phyloP scores from a whole-genome alignment of 2,329 filamentous ascomycete species.

The Ustulina deusta region DNA sequence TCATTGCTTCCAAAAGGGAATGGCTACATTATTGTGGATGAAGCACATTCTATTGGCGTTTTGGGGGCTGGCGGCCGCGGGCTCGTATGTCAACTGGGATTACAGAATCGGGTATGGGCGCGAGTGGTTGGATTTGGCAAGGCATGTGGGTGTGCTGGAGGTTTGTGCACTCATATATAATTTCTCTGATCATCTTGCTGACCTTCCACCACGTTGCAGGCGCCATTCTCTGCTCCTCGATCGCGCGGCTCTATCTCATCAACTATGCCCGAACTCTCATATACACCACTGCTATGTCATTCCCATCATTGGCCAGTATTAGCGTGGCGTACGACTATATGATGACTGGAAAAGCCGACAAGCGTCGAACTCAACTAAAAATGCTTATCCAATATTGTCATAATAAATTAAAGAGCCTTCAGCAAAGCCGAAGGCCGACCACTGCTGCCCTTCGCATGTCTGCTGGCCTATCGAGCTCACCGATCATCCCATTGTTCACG shows the following conservation, averaged over 20 bases:
- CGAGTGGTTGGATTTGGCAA: conserved; percentile 76
- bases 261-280: conserved; percentile 82
- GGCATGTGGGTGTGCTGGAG: conserved; percentile 75
- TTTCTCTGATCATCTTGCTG: conserved; percentile 11
- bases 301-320: conserved; percentile 59
- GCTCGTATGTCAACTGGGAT: conserved; percentile 66
- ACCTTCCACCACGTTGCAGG: conserved; percentile 56
- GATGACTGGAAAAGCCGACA: conserved; percentile 43
- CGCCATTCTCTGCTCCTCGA: conserved; percentile 70
- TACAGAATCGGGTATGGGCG: conserved; percentile 68
- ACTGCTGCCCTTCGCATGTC: conserved; percentile 47
- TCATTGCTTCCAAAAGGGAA: conserved; percentile 67
- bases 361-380: conserved; percentile 57
- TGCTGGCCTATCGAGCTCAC: conserved; percentile 58
- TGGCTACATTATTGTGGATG: conserved; percentile 73
- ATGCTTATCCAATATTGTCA: conserved; percentile 60
- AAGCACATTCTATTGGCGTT: conserved; percentile 75
- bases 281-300: conserved; percentile 77
- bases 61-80: conserved; percentile 68
- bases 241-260: conserved; percentile 73
- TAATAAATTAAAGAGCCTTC: conserved; percentile 54
- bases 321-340: conserved; percentile 50
- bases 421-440: conserved; percentile 26
- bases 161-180: conserved; percentile 57
- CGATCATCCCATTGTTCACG: conserved; percentile 69